Evolutionary conservation across 2,329 filamentous ascomycete species (phyloP).

Genomic region (Colletotrichum falcatum): DNA sequence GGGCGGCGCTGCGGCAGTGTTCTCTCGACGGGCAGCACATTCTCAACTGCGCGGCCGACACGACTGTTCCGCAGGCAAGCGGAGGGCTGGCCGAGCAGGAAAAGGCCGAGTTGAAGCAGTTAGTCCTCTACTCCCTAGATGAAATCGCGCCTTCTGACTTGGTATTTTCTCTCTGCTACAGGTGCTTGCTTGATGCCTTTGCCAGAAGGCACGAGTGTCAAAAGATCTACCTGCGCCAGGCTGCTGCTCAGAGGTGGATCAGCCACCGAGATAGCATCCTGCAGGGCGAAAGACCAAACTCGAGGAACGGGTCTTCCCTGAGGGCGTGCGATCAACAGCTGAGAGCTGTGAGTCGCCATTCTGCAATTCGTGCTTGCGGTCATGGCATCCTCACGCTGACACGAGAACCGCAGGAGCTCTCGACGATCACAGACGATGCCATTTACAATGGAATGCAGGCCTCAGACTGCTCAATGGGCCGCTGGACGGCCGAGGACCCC

Average conservation of each 20-base stretch:
- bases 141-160: neutral
- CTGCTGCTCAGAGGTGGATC: slow-evolving; percentile 70
- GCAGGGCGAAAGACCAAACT: slow-evolving; percentile 61
- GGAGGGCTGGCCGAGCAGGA: slow-evolving; percentile 70
- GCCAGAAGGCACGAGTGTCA: slow-evolving; percentile 72
- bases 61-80: slow-evolving; percentile 63
- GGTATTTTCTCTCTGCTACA: slow-evolving; percentile 43
- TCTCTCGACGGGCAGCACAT: slow-evolving; percentile 73
- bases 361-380: neutral
- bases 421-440: slow-evolving; percentile 67
- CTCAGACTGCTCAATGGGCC: slow-evolving; percentile 66
- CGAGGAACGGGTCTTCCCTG: slow-evolving; percentile 61
- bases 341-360: slow-evolving; percentile 61
- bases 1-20: slow-evolving; percentile 72
- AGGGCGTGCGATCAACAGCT: slow-evolving; percentile 68
- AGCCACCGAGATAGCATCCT: slow-evolving; percentile 65
- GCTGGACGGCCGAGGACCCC: slow-evolving; percentile 74
- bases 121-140: slow-evolving; percentile 46
- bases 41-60: slow-evolving; percentile 73
- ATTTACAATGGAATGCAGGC: slow-evolving; percentile 67
- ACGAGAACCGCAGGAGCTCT: slow-evolving; percentile 62
- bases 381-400: neutral
- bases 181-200: slow-evolving; percentile 69
- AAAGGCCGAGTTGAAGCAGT: slow-evolving; percentile 74
- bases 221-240: slow-evolving; percentile 73